Conservation (phyloP, 345 rosid species). For the Melaleuca alternifolia region DNA sequence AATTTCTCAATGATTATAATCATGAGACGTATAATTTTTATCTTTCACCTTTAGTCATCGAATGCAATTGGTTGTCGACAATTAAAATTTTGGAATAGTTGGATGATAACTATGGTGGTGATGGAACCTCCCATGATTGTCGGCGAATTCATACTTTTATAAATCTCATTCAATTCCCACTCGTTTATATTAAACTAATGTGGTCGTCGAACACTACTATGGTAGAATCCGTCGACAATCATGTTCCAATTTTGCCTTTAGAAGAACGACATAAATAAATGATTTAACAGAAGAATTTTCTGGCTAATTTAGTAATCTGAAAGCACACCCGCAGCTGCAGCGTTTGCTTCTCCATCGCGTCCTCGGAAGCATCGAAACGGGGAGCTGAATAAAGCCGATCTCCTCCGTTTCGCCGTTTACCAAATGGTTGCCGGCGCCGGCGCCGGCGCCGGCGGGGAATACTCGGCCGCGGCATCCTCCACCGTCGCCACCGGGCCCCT, state of each 20-base stretch:
- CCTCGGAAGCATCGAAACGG: neutral
- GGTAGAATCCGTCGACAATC: neutral
- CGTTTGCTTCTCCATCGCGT: neutral
- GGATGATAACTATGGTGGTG: no score
- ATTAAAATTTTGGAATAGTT: no score
- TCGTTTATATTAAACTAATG: no score
- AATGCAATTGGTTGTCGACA: no score
- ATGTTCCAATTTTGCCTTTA: neutral
- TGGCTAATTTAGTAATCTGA: neutral
- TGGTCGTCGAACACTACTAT: no score
- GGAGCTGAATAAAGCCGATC: neutral
- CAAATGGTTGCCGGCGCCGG: constrained; percentile 8
- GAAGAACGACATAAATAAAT: neutral
- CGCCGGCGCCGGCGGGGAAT: neutral
- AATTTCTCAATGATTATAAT: no score
- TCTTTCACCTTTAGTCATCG: no score
- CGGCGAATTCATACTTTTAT: no score
- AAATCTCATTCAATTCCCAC: no score
- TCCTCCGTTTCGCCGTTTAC: neutral
- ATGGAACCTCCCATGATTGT: no score
- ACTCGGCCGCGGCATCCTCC: neutral
- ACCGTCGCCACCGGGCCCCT: neutral
- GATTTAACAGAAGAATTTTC: neutral
- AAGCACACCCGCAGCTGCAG: neutral
- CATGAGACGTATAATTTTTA: no score